These are phyloP conservation scores for Lepiota venenata DNA, from an alignment of 768 basidiomycete species.

Conservation along the genomic window DNA sequence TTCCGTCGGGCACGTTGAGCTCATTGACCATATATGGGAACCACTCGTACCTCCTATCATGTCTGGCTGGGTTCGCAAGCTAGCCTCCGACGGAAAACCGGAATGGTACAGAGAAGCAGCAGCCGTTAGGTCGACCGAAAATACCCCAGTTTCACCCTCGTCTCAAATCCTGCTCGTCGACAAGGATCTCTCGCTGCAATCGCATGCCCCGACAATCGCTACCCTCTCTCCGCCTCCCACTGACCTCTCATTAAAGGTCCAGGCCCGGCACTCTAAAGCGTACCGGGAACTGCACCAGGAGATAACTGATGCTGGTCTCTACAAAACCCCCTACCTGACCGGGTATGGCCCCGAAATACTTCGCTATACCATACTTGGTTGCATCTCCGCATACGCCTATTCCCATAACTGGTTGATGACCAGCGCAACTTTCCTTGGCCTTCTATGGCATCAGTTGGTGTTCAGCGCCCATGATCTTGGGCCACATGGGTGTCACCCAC, in stretches of 20 bases:
- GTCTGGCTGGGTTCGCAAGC: slow-evolving; percentile 73
- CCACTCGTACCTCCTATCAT: slow-evolving; percentile 86
- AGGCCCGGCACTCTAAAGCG: slow-evolving; percentile 68
- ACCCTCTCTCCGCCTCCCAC: slow-evolving; percentile 53
- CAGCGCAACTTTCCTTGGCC: slow-evolving; percentile 80
- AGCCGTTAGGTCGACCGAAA: slow-evolving; percentile 31
- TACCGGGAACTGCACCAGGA: slow-evolving; percentile 78
- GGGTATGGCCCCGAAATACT: slow-evolving; percentile 88
- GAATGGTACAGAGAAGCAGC: slow-evolving; percentile 67
- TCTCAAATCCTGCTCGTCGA: slow-evolving; percentile 64
- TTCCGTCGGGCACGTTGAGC: slow-evolving; percentile 66
- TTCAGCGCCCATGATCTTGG: slow-evolving; percentile 95
- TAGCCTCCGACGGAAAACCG: slow-evolving; percentile 28
- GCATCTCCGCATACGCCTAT: slow-evolving; percentile 60
- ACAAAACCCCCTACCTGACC: slow-evolving; percentile 75
- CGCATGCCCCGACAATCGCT: slow-evolving; percentile 35
- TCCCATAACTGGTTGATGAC: slow-evolving; percentile 58
- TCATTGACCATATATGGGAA: slow-evolving; percentile 57
- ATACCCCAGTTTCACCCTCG: slow-evolving; percentile 27
- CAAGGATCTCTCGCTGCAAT: slow-evolving; percentile 25
- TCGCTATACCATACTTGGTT: slow-evolving; percentile 71
- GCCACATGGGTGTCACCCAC: slow-evolving; percentile 91
- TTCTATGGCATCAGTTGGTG: slow-evolving; percentile 93
- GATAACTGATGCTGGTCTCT: slow-evolving; percentile 77
- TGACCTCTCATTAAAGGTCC: slow-evolving; percentile 49